These are phyloP conservation scores for Cadophora luteo-olivacea DNA, from an alignment of 2,329 filamentous ascomycete species.

Conservation along the genomic window DNA sequence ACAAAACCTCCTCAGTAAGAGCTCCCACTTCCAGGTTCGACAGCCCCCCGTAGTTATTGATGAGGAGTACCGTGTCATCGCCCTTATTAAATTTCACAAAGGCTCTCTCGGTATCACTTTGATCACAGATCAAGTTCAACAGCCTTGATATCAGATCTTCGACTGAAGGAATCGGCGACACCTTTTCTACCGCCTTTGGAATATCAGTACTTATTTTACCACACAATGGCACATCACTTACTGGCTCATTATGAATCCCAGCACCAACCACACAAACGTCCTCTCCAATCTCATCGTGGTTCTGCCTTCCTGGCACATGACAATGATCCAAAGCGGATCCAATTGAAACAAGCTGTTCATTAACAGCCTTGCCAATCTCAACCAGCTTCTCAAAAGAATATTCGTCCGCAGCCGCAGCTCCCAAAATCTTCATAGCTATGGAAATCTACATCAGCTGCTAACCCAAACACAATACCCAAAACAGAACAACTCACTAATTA, in stretches of 20 bases:
- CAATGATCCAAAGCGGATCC: conserved; percentile 59
- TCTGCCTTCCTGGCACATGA: conserved; percentile 57
- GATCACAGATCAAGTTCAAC: conserved; percentile 53
- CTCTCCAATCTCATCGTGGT: conserved; percentile 53
- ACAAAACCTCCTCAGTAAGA: conserved; percentile 50
- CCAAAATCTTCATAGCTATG: conserved; percentile 49
- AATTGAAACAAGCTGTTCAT: conserved; percentile 52
- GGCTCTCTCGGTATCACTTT: conserved; percentile 53
- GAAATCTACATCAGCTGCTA: neutral
- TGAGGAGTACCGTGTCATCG: conserved; percentile 57
- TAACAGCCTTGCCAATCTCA: conserved; percentile 41
- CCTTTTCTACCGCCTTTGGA: conserved; percentile 46
- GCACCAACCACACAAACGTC: conserved; percentile 69
- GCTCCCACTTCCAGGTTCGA: conserved; percentile 63
- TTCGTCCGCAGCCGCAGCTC: conserved; percentile 38
- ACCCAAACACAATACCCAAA: neutral
- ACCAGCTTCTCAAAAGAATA: conserved; percentile 38
- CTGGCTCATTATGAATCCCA: conserved; percentile 72
- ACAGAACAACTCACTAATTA: conserved; percentile 50
- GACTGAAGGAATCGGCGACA: conserved; percentile 58
- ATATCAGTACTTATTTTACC: conserved; percentile 8
- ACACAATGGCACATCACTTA: conserved; percentile 32
- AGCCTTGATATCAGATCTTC: conserved; percentile 55
- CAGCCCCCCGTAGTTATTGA: conserved; percentile 67
- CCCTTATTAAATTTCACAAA: conserved; percentile 54